Conservation (phyloP, 768 basidiomycete species). For the Podaxis mareebaensis region DNA sequence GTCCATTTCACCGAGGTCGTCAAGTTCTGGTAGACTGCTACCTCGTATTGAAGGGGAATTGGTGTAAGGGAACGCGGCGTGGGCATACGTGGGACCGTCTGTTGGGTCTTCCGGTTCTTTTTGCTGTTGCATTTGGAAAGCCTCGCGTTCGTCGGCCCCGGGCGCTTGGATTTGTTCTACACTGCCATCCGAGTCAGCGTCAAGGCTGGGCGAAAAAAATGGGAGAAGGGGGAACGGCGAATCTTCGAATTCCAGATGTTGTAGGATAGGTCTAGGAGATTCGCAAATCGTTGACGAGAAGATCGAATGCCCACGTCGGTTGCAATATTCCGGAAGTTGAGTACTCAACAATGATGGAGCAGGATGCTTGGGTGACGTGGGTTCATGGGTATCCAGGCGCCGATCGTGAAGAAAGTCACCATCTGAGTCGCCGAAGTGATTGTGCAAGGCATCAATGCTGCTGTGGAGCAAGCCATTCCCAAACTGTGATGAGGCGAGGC, state of each 20-base stretch:
- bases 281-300: background rate
- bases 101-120: background rate
- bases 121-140: background rate
- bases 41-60: background rate
- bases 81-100: background rate
- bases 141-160: background rate
- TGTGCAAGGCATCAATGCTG: background rate
- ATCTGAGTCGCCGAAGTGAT: background rate
- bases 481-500: background rate
- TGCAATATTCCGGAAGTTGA: background rate
- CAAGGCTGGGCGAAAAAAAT: background rate
- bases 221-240: background rate
- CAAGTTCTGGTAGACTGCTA: constrained; percentile 3
- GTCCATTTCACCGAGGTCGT: constrained; percentile 5
- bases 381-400: background rate
- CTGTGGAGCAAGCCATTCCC: background rate
- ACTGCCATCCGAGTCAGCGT: background rate
- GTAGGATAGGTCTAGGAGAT: background rate
- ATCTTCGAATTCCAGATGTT: constrained; percentile 4
- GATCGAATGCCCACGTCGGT: background rate
- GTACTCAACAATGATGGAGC: constrained; percentile 1
- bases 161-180: background rate
- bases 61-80: background rate
- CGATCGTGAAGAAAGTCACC: background rate
- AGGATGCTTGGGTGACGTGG: background rate